Evolutionary conservation across 306 rosid species (phyloP).

Genomic region (Biancaea sappan): DNA sequence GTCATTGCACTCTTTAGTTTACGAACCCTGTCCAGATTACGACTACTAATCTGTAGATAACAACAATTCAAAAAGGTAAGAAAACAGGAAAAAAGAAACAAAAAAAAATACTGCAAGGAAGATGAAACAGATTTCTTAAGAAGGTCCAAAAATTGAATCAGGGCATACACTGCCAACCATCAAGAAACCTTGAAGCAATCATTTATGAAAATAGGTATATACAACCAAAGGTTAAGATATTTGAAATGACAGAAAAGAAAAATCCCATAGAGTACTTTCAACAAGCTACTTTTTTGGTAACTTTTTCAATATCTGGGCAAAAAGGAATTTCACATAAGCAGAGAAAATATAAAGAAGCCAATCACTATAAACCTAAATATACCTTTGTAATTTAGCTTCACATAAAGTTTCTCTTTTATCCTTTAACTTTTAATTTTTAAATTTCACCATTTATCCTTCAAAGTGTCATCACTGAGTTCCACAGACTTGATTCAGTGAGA

Average conservation of each 20-base stretch:
- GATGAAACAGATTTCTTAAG: neutral
- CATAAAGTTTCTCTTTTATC: neutral
- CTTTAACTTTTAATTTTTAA: neutral
- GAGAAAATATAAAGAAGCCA: conserved; percentile 9
- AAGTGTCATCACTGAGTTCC: neutral
- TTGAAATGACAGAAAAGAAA: neutral
- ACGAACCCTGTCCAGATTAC: conserved; percentile 97
- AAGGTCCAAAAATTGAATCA: conserved; percentile 30
- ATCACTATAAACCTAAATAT: neutral
- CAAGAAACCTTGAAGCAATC: conserved; percentile 11
- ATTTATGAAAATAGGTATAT: conserved; percentile 17
- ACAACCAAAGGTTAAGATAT: conserved; percentile 15
- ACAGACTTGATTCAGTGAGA: neutral
- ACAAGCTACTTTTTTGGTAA: conserved; percentile 14
- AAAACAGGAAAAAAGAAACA: neutral
- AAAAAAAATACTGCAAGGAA: neutral
- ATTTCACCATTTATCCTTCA: neutral
- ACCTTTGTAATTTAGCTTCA: neutral
- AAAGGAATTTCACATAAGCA: conserved; percentile 8
- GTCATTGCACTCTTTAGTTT: conserved; percentile 97
- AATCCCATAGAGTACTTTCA: conserved; percentile 2
- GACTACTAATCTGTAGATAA: conserved; percentile 77
- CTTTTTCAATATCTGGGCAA: conserved; percentile 13
- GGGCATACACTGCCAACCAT: neutral
- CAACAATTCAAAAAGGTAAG: conserved; percentile 28